A percentile compares a stretch with the other conserved stretches of the same genome.
Evolutionary conservation across 2,329 filamentous ascomycete genomes (phyloP).

Genomic region (Tolypocladium cylindrosporum): DNA sequence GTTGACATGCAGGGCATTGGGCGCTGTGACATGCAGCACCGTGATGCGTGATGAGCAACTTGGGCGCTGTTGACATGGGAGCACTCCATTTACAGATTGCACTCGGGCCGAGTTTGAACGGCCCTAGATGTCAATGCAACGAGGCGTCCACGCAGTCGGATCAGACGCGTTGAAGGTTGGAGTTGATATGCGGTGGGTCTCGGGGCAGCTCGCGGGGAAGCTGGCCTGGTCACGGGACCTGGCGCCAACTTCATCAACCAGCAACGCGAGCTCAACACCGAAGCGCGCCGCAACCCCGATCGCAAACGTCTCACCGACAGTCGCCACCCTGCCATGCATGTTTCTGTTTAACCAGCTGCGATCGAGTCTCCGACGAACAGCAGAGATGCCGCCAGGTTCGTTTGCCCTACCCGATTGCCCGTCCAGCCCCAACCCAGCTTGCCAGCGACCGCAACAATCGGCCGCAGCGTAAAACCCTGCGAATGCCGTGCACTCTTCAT

Average conservation of each 20-base stretch:
- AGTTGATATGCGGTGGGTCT: too few species aligned
- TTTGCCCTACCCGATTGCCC: background rate
- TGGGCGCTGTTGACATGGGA: too few species aligned
- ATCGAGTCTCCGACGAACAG: background rate
- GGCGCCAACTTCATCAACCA: background rate
- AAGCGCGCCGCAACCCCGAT: background rate
- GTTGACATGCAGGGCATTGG: too few species aligned
- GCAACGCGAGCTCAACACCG: background rate
- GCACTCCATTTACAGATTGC: too few species aligned
- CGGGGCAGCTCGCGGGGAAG: background rate
- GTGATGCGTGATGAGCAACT: too few species aligned
- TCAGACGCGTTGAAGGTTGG: too few species aligned
- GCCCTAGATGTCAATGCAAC: too few species aligned
- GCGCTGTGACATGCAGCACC: too few species aligned
- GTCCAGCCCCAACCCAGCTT: background rate
- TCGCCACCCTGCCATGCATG: background rate
- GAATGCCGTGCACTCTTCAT: background rate
- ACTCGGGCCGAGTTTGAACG: too few species aligned
- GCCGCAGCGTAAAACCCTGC: background rate
- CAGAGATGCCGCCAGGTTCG: constrained; percentile 17
- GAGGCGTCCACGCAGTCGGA: too few species aligned
- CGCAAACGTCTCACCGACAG: background rate
- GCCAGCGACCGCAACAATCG: background rate
- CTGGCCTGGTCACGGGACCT: background rate
- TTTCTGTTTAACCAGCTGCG: constrained; percentile 1